Evolutionary conservation across 2,329 filamentous ascomycete genomes (phyloP).

Genomic region (Albifimbria verrucaria): DNA sequence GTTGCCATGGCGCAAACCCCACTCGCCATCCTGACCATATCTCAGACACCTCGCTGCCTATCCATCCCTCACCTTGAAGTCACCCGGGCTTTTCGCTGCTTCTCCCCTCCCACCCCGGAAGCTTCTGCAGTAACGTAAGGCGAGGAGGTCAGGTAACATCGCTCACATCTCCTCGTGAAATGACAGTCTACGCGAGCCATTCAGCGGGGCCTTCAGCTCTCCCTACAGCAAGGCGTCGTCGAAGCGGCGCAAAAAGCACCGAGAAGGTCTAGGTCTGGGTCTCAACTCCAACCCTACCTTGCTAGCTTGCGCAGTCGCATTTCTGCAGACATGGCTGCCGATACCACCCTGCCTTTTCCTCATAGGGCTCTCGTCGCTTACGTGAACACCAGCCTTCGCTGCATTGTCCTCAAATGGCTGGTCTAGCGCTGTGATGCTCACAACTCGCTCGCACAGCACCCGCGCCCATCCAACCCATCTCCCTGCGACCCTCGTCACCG

Average conservation of each 20-base stretch:
- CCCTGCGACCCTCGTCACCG: neutral
- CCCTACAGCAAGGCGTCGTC: neutral
- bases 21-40: too few species aligned
- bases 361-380: neutral
- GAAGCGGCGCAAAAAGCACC: neutral
- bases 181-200: neutral
- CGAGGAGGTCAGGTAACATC: neutral
- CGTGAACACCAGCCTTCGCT: neutral
- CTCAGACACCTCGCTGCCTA: too few species aligned
- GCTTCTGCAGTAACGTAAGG: too few species aligned
- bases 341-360: neutral
- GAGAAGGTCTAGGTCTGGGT: neutral
- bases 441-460: neutral
- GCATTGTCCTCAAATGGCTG: neutral
- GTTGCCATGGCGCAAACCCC: too few species aligned
- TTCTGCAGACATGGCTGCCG: neutral
- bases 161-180: neutral
- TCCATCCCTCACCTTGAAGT: too few species aligned
- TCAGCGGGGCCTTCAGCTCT: neutral
- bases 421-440: neutral
- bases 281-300: neutral
- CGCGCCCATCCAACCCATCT: too few species aligned
- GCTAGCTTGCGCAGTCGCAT: neutral
- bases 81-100: too few species aligned
- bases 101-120: too few species aligned